phyloP scores from a whole-genome alignment of 139 green algal species.

The Tetratostichococcus sp. region DNA sequence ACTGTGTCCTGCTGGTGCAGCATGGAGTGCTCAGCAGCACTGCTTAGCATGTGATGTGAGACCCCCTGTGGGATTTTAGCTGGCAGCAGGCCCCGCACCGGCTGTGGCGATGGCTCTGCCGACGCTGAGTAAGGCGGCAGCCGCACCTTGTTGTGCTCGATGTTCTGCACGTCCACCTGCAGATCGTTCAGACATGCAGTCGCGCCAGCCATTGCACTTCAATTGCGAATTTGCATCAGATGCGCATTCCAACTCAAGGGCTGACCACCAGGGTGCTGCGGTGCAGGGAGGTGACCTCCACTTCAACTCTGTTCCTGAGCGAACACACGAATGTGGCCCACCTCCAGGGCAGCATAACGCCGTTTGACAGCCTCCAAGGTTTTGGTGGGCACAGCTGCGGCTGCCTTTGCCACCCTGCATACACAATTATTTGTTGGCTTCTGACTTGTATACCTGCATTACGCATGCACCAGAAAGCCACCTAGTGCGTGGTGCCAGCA shows the following conservation, averaged over 20 bases:
- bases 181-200: not conserved
- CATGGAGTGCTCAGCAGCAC: not conserved
- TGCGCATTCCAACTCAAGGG: too few relatives aligned
- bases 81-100: not conserved
- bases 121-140: not conserved
- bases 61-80: too few relatives aligned
- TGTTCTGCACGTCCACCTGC: not conserved
- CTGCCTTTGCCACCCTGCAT: slow-evolving; percentile 4
- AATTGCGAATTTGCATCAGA: too few relatives aligned
- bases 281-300: too few relatives aligned
- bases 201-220: too few relatives aligned
- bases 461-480: not conserved
- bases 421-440: too few relatives aligned
- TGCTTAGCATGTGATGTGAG: too few relatives aligned
- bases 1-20: too few relatives aligned
- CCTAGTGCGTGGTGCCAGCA: not conserved
- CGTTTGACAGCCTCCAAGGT: slow-evolving; percentile 28
- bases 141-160: not conserved
- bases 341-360: slow-evolving; percentile 40
- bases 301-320: not conserved
- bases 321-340: slow-evolving; percentile 1
- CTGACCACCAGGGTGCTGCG: too few relatives aligned
- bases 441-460: not conserved
- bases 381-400: slow-evolving; percentile 21
- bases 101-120: not conserved